Evolutionary conservation across 1,284 basidiomycete species (phyloP).

Genomic region (Fomitopsis pinicola): DNA sequence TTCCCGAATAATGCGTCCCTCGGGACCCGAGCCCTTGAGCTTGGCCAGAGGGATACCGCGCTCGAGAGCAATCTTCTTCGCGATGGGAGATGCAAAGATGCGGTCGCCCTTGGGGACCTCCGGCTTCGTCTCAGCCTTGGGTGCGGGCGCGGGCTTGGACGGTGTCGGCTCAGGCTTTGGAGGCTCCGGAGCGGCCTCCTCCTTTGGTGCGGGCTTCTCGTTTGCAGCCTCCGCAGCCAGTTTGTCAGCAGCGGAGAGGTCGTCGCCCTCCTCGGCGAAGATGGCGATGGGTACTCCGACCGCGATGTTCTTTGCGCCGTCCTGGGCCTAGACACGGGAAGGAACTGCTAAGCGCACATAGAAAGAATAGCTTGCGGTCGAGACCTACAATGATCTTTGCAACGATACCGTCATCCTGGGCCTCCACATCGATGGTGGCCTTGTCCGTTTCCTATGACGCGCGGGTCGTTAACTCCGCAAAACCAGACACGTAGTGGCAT

Average conservation of each 20-base stretch:
- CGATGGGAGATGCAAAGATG: constrained; percentile 93
- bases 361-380: background rate
- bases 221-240: constrained; percentile 65
- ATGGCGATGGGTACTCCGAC: constrained; percentile 91
- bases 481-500: background rate
- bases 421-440: constrained; percentile 98
- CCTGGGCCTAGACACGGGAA: constrained; percentile 52
- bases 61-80: constrained; percentile 96
- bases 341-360: background rate
- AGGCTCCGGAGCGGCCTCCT: constrained; percentile 38
- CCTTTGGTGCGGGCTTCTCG: constrained; percentile 33
- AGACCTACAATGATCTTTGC: constrained; percentile 81
- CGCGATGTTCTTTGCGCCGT: constrained; percentile 83
- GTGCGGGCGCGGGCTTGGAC: constrained; percentile 15
- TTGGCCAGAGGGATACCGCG: constrained; percentile 89
- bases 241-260: constrained; percentile 77
- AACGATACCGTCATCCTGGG: constrained; percentile 93
- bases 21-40: constrained; percentile 93
- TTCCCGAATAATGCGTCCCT: constrained; percentile 90
- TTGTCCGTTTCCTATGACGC: constrained; percentile 91
- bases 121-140: constrained; percentile 36
- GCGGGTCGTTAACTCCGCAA: constrained; percentile 3
- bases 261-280: constrained; percentile 91
- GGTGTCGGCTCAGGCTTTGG: constrained; percentile 32
- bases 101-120: constrained; percentile 68